Percentiles rank a stretch among this genome's conserved stretches.
Conservation (phyloP, 1,284 basidiomycete genomes). For the Cutaneotrichosporon arboriforme region DNA sequence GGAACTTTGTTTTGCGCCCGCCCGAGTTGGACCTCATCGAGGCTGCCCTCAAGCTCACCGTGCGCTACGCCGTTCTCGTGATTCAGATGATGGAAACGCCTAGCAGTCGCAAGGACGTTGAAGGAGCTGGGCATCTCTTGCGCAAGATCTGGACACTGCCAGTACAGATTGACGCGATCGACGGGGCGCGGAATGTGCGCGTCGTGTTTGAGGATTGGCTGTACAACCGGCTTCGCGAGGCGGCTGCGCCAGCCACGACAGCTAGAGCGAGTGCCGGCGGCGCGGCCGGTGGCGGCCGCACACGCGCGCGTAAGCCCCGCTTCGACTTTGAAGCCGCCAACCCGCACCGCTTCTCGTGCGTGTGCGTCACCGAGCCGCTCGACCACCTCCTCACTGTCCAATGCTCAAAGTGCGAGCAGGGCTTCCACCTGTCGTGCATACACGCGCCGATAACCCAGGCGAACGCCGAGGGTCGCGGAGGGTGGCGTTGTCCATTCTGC, state of each 20-base stretch:
- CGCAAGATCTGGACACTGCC: conserved; percentile 39
- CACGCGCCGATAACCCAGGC: conserved; percentile 24
- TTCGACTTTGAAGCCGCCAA: conserved; percentile 25
- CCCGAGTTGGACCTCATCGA: conserved; percentile 24
- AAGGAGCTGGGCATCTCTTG: conserved; percentile 21
- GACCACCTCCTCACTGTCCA: conserved; percentile 25
- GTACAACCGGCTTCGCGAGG: conserved; percentile 27
- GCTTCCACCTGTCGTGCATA: conserved; percentile 40
- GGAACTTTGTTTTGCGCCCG: conserved; percentile 30
- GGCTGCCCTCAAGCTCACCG: conserved; percentile 17
- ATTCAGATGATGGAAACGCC: conserved; percentile 23
- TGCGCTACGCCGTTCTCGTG: conserved; percentile 21
- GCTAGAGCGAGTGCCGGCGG: neutral
- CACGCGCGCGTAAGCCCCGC: conserved; percentile 28
- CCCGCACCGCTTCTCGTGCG: conserved; percentile 27
- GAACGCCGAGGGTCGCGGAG: conserved; percentile 4
- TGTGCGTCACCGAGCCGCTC: conserved; percentile 28
- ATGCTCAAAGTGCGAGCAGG: conserved; percentile 39
- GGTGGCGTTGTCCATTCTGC: conserved; percentile 44
- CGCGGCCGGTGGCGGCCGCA: conserved; percentile 1
- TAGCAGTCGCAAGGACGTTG: conserved; percentile 9
- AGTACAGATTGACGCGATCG: conserved; percentile 27
- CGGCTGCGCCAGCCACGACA: conserved; percentile 2
- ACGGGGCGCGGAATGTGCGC: conserved; percentile 18
- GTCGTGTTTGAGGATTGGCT: conserved; percentile 34